Evolutionary conservation across 306 rosid species (phyloP).

Genomic region (Betula pendula): DNA sequence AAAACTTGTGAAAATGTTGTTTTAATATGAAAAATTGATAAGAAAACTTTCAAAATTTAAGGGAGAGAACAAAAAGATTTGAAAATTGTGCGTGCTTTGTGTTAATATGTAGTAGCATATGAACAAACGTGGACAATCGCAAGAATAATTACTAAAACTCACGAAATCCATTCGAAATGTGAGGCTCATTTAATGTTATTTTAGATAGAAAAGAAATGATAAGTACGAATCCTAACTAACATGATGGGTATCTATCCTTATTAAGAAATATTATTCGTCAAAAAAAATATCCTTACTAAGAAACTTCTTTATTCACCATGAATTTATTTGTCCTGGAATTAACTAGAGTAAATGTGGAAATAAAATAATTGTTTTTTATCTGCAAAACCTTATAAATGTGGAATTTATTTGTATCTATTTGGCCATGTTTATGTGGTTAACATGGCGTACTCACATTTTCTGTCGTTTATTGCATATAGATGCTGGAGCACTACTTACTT

Average conservation of each 20-base stretch:
- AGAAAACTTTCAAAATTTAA: too few species aligned
- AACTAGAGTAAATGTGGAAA: background rate
- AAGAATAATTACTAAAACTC: background rate
- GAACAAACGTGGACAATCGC: background rate
- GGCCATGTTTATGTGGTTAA: constrained; percentile 1
- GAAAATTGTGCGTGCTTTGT: background rate
- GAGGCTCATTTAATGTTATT: background rate
- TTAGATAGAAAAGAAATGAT: background rate
- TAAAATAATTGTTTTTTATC: background rate
- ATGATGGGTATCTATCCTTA: background rate
- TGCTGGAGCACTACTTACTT: constrained; percentile 86
- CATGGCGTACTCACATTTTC: constrained; percentile 24
- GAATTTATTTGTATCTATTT: background rate
- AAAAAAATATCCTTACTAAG: too few species aligned
- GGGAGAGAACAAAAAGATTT: too few species aligned
- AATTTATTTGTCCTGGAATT: background rate
- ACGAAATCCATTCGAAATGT: background rate
- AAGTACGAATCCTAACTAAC: background rate
- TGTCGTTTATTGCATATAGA: constrained; percentile 44
- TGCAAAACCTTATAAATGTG: too few species aligned
- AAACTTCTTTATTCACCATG: background rate
- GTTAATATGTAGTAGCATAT: background rate
- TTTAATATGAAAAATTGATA: too few species aligned
- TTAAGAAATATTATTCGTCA: background rate
- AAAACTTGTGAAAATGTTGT: background rate